Conservation (phyloP, 2,329 filamentous ascomycete genomes). For the Pyricularia pennisetigena region DNA sequence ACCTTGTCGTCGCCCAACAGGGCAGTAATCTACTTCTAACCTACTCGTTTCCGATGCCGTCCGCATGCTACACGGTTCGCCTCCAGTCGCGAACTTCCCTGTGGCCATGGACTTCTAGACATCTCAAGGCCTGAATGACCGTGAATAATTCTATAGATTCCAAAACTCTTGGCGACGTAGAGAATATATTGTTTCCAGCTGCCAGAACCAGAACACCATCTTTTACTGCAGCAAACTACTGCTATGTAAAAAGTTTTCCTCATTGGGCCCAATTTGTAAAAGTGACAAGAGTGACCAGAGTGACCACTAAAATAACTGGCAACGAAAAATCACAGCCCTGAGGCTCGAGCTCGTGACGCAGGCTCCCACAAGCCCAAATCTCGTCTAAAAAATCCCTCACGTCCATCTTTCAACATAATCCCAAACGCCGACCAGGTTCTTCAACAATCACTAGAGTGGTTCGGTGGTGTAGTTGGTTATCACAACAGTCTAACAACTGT, state of each 20-base stretch:
- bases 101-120: neutral
- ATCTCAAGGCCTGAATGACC: too few species aligned
- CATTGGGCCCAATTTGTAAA: neutral
- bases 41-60: neutral
- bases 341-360: neutral
- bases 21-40: neutral
- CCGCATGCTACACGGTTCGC: neutral
- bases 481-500: neutral
- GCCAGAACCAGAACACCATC: neutral
- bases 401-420: neutral
- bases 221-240: neutral
- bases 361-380: neutral
- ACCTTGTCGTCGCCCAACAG: neutral
- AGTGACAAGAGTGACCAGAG: too few species aligned
- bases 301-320: too few species aligned
- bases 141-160: neutral
- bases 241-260: neutral
- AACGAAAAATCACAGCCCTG: too few species aligned
- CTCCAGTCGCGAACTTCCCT: too few species aligned
- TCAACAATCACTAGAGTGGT: neutral
- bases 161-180: neutral
- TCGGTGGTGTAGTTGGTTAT: neutral
- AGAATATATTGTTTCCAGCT: neutral
- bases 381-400: neutral
- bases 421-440: rapidly evolving